Evolutionary conservation across 495 filamentous ascomycete genomes (phyloP), one percentile per base, ranked within the genome.

Genomic region (Aspergillus cristatus): DNA sequence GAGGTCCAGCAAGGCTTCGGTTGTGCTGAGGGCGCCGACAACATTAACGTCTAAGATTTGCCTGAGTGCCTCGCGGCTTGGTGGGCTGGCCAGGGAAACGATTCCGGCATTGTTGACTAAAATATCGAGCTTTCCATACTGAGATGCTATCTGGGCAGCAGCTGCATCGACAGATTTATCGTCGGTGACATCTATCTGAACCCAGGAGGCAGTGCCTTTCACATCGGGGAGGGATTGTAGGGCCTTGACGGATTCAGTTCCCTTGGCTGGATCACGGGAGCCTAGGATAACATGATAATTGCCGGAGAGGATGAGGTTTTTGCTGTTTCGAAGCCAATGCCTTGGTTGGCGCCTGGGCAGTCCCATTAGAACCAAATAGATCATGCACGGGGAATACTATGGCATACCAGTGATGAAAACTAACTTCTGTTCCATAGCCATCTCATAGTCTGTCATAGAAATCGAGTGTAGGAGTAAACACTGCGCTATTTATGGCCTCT

Each of bases 1-100:
- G 4, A 70, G 45, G 0, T 61, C 54, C 15, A 60, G 34, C 29
- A 69, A 67, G 0, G 60, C 60, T 20, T 65, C 58, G 0, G 62
- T 55, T 18, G 60, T 41, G 32, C 55, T 45, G 2, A 50, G 50
- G 1, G 60, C 54, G 13, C 65, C 58, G 28, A 54, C 42, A 12
- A 64, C 48, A 32, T 72, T 72, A 1, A 53, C 57, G 14, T 55
- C 48, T 41, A 69, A 55, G 11, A 56, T 51, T 12, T 44, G 34
- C 13, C 29, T 34, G 14, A 62, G 38, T 7, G 40, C 41, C 6
- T 61, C 47, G 14, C 63, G 57, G 18, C 45, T 38, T 8, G 39
- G 41, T 5, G 44, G 30, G 0, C 25, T 24, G 2, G 25, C 18
- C 15, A 43, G 25, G 11, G 40, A 28, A 3, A 35, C 35, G 11